These are phyloP conservation scores for Paracorniculantispora psalliotae DNA, from an alignment of 2,329 filamentous ascomycete genomes.

Conservation along the genomic window DNA sequence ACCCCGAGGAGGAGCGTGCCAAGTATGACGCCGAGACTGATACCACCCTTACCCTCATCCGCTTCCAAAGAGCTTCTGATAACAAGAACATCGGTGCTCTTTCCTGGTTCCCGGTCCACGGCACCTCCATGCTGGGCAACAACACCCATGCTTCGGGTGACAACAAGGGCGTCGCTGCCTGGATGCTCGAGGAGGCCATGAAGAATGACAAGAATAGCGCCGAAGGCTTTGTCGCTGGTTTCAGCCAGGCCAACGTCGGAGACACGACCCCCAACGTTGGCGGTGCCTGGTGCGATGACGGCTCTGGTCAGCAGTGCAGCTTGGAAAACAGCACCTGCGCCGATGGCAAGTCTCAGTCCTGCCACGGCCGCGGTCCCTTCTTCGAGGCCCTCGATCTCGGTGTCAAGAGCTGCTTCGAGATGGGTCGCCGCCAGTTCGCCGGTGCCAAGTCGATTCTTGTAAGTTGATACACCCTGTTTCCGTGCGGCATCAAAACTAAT, in stretches of 20 bases:
- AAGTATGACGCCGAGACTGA: constrained; percentile 55
- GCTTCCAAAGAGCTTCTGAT: constrained; percentile 70
- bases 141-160: constrained; percentile 91
- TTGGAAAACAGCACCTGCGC: constrained; percentile 80
- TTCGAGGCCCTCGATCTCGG: constrained; percentile 66
- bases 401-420: constrained; percentile 68
- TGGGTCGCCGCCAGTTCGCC: constrained; percentile 65
- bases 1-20: constrained; percentile 69
- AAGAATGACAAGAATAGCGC: constrained; percentile 49
- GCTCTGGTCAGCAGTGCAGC: constrained; percentile 64
- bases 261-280: constrained; percentile 86
- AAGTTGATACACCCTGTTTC: constrained; percentile 16
- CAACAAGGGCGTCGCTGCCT: constrained; percentile 91
- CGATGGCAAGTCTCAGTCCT: constrained; percentile 63
- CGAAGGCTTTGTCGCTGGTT: constrained; percentile 77
- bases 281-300: constrained; percentile 87
- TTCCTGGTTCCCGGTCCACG: constrained; percentile 90
- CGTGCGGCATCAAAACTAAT: not conserved
- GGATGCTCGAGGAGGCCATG: constrained; percentile 71
- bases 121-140: constrained; percentile 85
- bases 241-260: constrained; percentile 86
- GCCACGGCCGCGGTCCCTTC: constrained; percentile 68
- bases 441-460: constrained; percentile 47
- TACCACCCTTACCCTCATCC: constrained; percentile 67
- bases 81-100: constrained; percentile 73